Base-by-base conservation (phyloP, 2,329 filamentous ascomycete species). In the Ampelomyces quisqualis region DNA sequence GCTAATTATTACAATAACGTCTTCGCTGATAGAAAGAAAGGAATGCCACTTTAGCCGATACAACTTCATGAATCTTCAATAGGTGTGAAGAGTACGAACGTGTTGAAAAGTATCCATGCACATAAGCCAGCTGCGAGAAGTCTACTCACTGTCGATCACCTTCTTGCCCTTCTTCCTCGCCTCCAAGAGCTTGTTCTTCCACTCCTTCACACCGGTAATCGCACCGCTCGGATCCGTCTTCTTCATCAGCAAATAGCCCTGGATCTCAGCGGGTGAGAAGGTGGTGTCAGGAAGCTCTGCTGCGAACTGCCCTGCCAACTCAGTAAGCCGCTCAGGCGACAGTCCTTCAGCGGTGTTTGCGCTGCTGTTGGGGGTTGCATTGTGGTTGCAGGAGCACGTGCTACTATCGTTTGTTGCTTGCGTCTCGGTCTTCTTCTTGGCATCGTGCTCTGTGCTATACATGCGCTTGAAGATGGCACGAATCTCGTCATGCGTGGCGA, bases 221-320 rank as follows among this genome's bases (percentile, higher is more conserved):
- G 77, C 75, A 35, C 66, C 58, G 10, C 51, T 46, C 3, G 77
- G 75, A 35, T 73, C 70, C 42, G 73, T 75, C 62, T 77, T 77
- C 42, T 73, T 61, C 44, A 68, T 70, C 38, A 80, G 66, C 23
- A 80, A 60, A 46, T 75, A 77, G 9, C 73, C 75, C 53, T 79
- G 75, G 21, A 79, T 69, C 56, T 79, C 74, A 3, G 76, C 76
- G 0, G 75, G 77, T 9, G 73, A 74, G 42, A 79, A 76, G 5
- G 51, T 68, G 15, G 65, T 57, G 37, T 76, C 72, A 0, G 75
- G 76, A 6, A 80, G 41, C 22, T 58, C 45, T 2, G 57, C 52
- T 1, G 76, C 71, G 52, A 79, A 80, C 4, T 69, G 47, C 5
- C 63, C 43, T 7, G 75, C 72, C 47, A 79, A 62, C 4, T 50